phyloP scores from a whole-genome alignment of 768 basidiomycete genomes.

The Tulasnella sp. region DNA sequence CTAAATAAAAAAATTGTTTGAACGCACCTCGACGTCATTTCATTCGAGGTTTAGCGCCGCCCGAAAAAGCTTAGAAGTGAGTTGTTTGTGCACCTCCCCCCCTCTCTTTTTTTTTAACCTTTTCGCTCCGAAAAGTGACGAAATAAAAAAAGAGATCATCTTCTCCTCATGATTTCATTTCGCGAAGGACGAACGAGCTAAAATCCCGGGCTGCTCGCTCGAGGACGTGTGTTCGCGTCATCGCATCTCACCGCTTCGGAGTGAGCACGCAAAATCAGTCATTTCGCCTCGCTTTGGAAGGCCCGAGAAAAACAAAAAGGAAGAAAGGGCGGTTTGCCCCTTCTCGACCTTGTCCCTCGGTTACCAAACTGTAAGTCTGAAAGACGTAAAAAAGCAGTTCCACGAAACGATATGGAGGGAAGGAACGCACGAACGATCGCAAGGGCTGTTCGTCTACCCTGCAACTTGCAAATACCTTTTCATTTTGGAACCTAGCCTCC shows the following conservation, averaged over 20 bases:
- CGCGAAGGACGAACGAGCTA: background rate
- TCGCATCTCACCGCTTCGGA: background rate
- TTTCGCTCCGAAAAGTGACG: background rate
- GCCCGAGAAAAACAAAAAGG: background rate
- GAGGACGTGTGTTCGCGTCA: background rate
- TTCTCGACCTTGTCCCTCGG: background rate
- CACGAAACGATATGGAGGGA: too few relatives aligned
- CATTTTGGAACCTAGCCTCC: background rate
- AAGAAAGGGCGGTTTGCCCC: background rate
- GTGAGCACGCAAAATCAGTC: background rate
- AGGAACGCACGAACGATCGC: background rate
- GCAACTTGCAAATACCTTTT: background rate
- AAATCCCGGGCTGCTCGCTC: background rate
- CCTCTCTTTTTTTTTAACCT: background rate
- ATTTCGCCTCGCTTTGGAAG: slow-evolving; percentile 4
- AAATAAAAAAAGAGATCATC: background rate
- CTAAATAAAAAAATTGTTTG: background rate
- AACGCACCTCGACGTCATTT: background rate
- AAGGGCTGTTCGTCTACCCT: background rate
- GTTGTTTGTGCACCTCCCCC: background rate
- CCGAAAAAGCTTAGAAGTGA: background rate
- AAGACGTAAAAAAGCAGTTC: background rate
- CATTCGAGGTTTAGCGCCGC: background rate
- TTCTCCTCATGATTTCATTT: background rate
- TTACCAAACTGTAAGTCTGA: background rate